phyloP scores from a whole-genome alignment of 2,329 filamentous ascomycete genomes.

The Pestalotiopsis sp. region DNA sequence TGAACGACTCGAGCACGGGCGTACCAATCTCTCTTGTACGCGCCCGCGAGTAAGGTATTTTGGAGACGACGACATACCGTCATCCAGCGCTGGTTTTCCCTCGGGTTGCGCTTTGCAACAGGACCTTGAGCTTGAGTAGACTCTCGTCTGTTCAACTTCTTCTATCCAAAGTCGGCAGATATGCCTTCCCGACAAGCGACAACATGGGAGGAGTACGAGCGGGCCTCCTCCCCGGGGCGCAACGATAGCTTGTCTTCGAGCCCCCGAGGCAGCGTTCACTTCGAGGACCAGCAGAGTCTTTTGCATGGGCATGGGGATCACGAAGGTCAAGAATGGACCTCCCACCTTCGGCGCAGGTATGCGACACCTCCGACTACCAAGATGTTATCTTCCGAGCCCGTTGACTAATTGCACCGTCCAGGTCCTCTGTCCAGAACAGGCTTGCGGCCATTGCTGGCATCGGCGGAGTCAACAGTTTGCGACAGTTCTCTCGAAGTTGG shows the following conservation, averaged over 20 bases:
- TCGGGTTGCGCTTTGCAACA: background rate
- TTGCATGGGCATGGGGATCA: conserved; percentile 41
- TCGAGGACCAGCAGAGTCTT: conserved; percentile 46
- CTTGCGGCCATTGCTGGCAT: conserved; percentile 67
- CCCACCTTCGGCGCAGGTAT: conserved; percentile 39
- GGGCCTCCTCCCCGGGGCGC: conserved; percentile 40
- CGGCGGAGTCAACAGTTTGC: conserved; percentile 90
- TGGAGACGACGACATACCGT: background rate
- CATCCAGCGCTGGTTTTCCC: background rate
- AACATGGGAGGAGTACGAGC: conserved; percentile 51
- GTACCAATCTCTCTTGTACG: background rate
- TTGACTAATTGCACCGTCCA: conserved; percentile 32
- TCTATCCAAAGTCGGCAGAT: background rate
- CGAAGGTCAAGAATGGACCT: conserved; percentile 33
- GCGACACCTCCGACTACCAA: conserved; percentile 18
- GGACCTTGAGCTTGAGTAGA: background rate
- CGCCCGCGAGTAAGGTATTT: background rate
- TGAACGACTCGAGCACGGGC: background rate
- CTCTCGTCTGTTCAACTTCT: background rate
- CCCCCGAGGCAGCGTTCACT: conserved; percentile 43
- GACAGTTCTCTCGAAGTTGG: conserved; percentile 92
- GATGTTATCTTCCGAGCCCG: conserved; percentile 4
- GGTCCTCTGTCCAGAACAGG: conserved; percentile 61
- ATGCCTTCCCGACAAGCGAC: conserved; percentile 28
- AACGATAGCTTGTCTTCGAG: conserved; percentile 42